phyloP scores from a whole-genome alignment of 257 asterid species.

The Handroanthus guayacan region DNA sequence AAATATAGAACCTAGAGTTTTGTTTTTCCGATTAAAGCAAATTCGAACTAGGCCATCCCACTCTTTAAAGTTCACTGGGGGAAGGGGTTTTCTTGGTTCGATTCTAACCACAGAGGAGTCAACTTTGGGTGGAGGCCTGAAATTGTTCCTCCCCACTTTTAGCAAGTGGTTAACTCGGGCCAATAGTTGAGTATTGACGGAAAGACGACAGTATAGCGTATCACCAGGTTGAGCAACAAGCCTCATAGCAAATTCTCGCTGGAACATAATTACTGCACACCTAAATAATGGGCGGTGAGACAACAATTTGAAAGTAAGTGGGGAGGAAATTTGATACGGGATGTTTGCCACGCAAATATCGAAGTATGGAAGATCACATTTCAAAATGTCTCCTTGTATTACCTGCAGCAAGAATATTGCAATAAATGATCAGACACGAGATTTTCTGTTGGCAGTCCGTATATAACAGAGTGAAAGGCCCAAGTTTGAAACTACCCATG shows the following conservation, averaged over 20 bases:
- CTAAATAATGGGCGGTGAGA: conserved; percentile 90
- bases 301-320: conserved; percentile 84
- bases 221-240: conserved; percentile 98
- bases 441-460: neutral
- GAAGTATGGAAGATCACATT: conserved; percentile 92
- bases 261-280: conserved; percentile 96
- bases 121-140: conserved; percentile 97
- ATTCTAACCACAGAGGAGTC: conserved; percentile 95
- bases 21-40: conserved; percentile 90
- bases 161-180: conserved; percentile 86
- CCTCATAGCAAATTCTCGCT: conserved; percentile 95
- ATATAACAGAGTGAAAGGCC: neutral
- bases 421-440: conserved; percentile 11
- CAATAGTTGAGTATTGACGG: conserved; percentile 87
- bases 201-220: conserved; percentile 84
- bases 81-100: conserved; percentile 86
- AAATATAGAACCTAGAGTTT: conserved; percentile 80
- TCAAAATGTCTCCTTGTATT: conserved; percentile 92
- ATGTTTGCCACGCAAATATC: conserved; percentile 97
- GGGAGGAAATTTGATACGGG: conserved; percentile 95
- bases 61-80: conserved; percentile 85
- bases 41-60: conserved; percentile 98
- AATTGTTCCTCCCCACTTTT: conserved; percentile 90
- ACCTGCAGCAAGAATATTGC: conserved; percentile 53
- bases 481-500: neutral